Evolutionary conservation across 768 basidiomycete species (phyloP), one percentile per base, ranked within the genome.

Genomic region (Trametes coccinea): DNA sequence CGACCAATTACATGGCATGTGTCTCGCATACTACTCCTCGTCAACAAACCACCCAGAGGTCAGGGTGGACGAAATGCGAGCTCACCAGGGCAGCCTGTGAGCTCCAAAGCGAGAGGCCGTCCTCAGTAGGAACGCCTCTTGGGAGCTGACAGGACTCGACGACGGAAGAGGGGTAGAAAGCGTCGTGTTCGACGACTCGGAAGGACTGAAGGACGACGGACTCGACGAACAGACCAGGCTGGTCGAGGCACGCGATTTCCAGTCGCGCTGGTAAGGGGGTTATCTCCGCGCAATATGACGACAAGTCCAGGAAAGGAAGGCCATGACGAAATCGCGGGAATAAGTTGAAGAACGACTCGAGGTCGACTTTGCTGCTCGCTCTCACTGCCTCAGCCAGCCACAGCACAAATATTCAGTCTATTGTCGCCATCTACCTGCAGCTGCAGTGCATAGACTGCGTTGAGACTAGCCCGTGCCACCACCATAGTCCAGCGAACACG

Each of bases 1-100:
- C 65, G 78, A 79, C 82, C 79, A 82, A 74, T 76, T 81, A 80
- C 86, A 87, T 88, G 78, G 86, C 88, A 90, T 89, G 83, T 78
- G 82, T 74, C 70, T 82, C 70, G 82, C 85, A 87, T 88, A 69
- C 79, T 85, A 82, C 61, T 17, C 16, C 11, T 46, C 48, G 40
- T 66, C n/a, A 33, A 22, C 30, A 41, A 49, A 29, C 29, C 51
- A 29, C 44, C 41, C 31, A 33, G 14, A 17, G 40, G 37, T 31
- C 0, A 55, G 51, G 16, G 40, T 10, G 27, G 2, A 13, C 9
- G 4, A 30, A 22, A 30, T 45, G 41, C 16, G 9, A 44, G 60
- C 69, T 61, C 50, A 77, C 70, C 68, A 69, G 60, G 58, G 64
- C 62, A 62, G 64, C 62, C 70, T 63, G 78, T 22, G 27, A 62